These are phyloP conservation scores for Leersia perrieri DNA, from an alignment of 176 grass and related monocot genomes.

Conservation along the genomic window DNA sequence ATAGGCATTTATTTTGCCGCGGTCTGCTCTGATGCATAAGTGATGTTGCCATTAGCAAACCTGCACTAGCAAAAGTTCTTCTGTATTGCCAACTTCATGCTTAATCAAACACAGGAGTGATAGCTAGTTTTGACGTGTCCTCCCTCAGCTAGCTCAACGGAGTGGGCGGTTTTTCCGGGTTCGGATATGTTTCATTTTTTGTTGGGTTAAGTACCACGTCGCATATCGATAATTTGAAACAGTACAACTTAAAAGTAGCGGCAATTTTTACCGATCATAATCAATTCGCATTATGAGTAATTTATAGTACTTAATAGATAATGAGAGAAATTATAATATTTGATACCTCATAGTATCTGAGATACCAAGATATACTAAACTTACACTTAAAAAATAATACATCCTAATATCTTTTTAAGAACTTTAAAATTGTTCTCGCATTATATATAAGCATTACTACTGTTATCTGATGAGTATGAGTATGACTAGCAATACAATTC, in stretches of 20 bases:
- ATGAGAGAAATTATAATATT: too few relatives aligned
- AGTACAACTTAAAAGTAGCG: too few relatives aligned
- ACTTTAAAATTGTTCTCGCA: too few relatives aligned
- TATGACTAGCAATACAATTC: conserved; percentile 17
- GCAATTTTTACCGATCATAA: too few relatives aligned
- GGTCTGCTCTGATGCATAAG: neutral
- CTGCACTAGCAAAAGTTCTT: conserved; percentile 16
- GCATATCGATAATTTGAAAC: neutral
- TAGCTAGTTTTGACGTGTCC: neutral
- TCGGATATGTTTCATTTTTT: neutral
- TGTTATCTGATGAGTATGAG: too few relatives aligned
- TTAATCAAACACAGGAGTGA: conserved; percentile 9
- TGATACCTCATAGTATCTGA: too few relatives aligned
- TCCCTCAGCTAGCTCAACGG: neutral
- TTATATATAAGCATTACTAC: neutral
- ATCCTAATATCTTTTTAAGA: too few relatives aligned
- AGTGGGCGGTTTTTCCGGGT: neutral
- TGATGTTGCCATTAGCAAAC: conserved; percentile 11
- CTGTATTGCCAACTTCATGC: conserved; percentile 2
- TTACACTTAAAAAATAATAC: too few relatives aligned
- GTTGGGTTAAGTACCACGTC: neutral
- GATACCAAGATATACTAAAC: too few relatives aligned
- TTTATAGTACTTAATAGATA: too few relatives aligned
- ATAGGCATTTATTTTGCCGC: neutral
- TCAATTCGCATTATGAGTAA: too few relatives aligned